Conservation (phyloP, 164 flowering plant genomes). For the Vitis riparia region DNA sequence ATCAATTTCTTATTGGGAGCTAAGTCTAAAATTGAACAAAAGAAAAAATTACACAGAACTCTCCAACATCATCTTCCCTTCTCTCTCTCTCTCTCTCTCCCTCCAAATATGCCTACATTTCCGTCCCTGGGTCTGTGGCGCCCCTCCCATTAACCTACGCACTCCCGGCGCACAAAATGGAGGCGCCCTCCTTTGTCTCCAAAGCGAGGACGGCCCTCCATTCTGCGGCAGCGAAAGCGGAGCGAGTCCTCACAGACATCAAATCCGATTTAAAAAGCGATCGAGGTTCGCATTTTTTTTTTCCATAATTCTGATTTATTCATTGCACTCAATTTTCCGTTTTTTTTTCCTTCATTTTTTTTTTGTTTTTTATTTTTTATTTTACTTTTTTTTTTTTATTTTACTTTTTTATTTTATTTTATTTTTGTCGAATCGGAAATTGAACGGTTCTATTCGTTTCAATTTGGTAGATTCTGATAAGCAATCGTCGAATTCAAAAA, state of each 20-base stretch:
- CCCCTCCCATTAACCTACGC: conserved; percentile 12
- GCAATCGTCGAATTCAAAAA: conserved; percentile 18
- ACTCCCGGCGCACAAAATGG: conserved; percentile 28
- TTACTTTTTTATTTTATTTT: background rate
- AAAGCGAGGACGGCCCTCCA: conserved; percentile 85
- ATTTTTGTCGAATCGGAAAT: conserved; percentile 14
- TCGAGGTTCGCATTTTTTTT: conserved; percentile 37
- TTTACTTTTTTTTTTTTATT: background rate
- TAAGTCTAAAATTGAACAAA: too few species aligned
- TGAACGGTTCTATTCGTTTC: too few species aligned
- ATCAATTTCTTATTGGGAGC: background rate
- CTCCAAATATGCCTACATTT: conserved; percentile 6
- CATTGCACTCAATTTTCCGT: background rate
- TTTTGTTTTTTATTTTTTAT: background rate
- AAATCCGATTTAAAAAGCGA: conserved; percentile 53
- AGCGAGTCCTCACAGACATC: conserved; percentile 71
- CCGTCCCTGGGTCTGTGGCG: conserved; percentile 4
- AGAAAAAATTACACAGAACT: too few species aligned
- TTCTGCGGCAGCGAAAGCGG: conserved; percentile 96
- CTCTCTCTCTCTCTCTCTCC: conserved; percentile 7
- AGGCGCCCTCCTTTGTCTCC: conserved; percentile 61
- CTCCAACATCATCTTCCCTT: background rate
- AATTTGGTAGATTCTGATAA: conserved; percentile 34
- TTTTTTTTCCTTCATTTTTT: background rate
- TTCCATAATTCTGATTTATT: conserved; percentile 1